phyloP scores from a whole-genome alignment of 352 stramenopile species.

The Globisporangium megalacanthum region DNA sequence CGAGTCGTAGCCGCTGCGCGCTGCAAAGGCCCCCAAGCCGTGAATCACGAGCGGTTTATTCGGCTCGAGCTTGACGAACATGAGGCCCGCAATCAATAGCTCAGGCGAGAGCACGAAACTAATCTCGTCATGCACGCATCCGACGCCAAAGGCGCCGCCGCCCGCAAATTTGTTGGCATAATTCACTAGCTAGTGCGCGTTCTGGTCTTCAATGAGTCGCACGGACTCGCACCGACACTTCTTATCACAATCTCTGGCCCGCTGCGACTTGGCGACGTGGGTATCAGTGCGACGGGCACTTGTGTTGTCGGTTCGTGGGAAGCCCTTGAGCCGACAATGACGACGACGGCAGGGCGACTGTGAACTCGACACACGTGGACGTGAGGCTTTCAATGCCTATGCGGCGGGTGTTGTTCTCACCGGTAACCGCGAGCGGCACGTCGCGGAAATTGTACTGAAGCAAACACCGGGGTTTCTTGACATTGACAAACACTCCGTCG shows the following conservation, averaged over 20 bases:
- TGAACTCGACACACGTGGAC: slow-evolving; percentile 45
- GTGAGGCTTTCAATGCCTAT: slow-evolving; percentile 39
- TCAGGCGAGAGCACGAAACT: slow-evolving; percentile 73
- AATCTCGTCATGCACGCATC: slow-evolving; percentile 83
- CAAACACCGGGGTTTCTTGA: slow-evolving; percentile 61
- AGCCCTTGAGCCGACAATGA: not conserved
- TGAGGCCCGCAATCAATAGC: slow-evolving; percentile 55
- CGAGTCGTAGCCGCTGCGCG: slow-evolving; percentile 52
- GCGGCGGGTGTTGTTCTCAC: not conserved
- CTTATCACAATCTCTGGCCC: slow-evolving; percentile 6
- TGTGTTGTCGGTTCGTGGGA: slow-evolving; percentile 15
- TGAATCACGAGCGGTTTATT: slow-evolving; percentile 70
- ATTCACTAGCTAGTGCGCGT: slow-evolving; percentile 63
- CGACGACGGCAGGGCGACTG: no score
- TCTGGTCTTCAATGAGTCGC: slow-evolving; percentile 57
- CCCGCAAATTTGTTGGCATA: slow-evolving; percentile 81
- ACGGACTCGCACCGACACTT: slow-evolving; percentile 29
- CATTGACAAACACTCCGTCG: slow-evolving; percentile 31
- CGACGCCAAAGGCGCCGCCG: slow-evolving; percentile 61
- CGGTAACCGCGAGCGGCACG: slow-evolving; percentile 22
- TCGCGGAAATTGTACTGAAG: slow-evolving; percentile 65
- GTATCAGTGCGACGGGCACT: slow-evolving; percentile 10
- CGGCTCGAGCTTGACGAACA: slow-evolving; percentile 54
- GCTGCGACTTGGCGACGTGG: not conserved
- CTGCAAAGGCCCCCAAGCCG: slow-evolving; percentile 51